phyloP scores from a whole-genome alignment of 2,329 filamentous ascomycete species.

The Phyllosticta citrichinensis region DNA sequence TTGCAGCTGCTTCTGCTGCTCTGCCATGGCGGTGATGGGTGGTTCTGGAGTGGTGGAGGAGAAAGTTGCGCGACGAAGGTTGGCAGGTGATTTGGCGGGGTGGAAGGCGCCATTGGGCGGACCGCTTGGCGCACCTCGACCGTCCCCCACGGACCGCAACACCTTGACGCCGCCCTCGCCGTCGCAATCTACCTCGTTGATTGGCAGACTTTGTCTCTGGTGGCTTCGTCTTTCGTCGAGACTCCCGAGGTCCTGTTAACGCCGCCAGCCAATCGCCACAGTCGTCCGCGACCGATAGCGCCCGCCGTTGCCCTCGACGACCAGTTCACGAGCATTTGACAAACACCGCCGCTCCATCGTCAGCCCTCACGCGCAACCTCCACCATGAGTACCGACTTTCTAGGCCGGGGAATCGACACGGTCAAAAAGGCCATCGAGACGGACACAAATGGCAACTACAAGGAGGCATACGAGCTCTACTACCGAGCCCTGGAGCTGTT shows the following conservation, averaged over 20 bases:
- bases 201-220: not conserved
- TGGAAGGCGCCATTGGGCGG: not conserved
- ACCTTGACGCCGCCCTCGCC: not conserved
- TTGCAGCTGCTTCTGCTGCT: slow-evolving; percentile 69
- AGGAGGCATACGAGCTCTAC: slow-evolving; percentile 93
- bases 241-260: not conserved
- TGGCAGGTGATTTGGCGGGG: not conserved
- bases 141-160: not conserved
- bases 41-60: not conserved
- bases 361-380: not conserved
- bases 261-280: not conserved
- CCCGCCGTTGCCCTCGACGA: not conserved
- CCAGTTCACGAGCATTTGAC: not conserved
- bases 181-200: not conserved
- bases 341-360: not conserved
- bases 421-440: slow-evolving; percentile 97
- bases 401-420: slow-evolving; percentile 89
- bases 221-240: not conserved
- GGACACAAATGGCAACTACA: slow-evolving; percentile 92
- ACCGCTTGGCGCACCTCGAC: not conserved
- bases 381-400: slow-evolving; percentile 90
- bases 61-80: not conserved
- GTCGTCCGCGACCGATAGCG: not conserved
- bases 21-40: slow-evolving; percentile 18
- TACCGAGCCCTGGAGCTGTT: slow-evolving; percentile 94